Evolutionary conservation across 2,329 filamentous ascomycete genomes (phyloP), one percentile per base, ranked within the genome.

Genomic region (Colletotrichum filicis): DNA sequence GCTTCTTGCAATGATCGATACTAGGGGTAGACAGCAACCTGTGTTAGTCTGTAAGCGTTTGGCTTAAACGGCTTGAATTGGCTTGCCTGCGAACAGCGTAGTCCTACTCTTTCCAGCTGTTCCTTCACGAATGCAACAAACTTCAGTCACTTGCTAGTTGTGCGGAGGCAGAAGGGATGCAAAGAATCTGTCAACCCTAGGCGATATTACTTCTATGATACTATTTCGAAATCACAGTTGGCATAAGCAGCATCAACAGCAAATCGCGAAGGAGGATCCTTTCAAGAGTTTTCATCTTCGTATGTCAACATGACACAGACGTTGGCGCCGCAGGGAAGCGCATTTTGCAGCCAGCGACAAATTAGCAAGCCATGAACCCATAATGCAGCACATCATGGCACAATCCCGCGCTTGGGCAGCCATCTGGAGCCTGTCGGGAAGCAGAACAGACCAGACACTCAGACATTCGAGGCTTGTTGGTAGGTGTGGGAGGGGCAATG

Each of bases 231-330:
- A 52, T 65, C 59, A 32, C 59, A 60, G 26, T 62, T 60, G 35
- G 55, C 42, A 71, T 26, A 26, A 53, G 56, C 37, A 35, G 46
- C 26, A 26, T 52, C 35, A 64, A 64, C 12, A 28, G 26, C 46
- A 12, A 52, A 37, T 49, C 26, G 42, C 65, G 26, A 26, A 62
- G 58, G 49, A 69, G 53, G 26, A 32, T 32, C 32, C 32, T 19
- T 1, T n/a, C 19, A 49, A 59, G 46, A 16, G 32, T 14, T n/a
- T 59, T 24, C 42, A 49, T 19, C 22, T 24, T 35, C 37, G 56
- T 53, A 55, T 57, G 65, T 62, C 46, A 73, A 66, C 49, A 61
- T 71, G 71, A 71, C 56, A 73, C 67, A 71, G 56, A 66, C 56
- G 70, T 56, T 46, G 60, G 56, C 49, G 19, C 56, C 26, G 32